phyloP scores from a whole-genome alignment of 352 stramenopile genomes.

The Pythium angustatum region DNA sequence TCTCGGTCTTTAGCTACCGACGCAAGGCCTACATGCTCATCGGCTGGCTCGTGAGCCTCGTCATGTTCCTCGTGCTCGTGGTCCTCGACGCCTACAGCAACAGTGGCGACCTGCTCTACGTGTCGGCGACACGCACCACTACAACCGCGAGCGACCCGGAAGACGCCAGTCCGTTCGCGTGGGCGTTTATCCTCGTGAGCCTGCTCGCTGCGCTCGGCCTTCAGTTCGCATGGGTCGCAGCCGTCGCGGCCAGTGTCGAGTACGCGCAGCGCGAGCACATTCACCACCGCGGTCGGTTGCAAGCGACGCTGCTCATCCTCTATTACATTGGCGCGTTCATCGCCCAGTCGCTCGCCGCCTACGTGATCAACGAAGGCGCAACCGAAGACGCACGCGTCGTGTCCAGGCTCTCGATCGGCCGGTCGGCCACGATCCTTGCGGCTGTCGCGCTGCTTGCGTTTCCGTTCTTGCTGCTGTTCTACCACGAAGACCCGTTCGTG shows the following conservation, averaged over 20 bases:
- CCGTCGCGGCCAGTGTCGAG: conserved; percentile 25
- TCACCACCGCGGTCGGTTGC: conserved; percentile 23
- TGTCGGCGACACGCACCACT: background rate
- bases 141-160: background rate
- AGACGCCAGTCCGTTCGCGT: conserved; percentile 8
- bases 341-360: conserved; percentile 9
- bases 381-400: conserved; percentile 11
- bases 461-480: conserved; percentile 22
- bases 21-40: conserved; percentile 81
- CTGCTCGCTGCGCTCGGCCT: conserved; percentile 19
- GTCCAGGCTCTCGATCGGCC: conserved; percentile 18
- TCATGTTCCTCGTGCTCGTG: conserved; percentile 24
- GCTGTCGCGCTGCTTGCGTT: conserved; percentile 10
- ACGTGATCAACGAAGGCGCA: conserved; percentile 11
- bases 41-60: conserved; percentile 34
- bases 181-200: conserved; percentile 21
- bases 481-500: conserved; percentile 18
- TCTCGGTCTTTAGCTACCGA: conserved; percentile 63
- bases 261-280: conserved; percentile 32
- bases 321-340: conserved; percentile 21
- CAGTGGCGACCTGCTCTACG: conserved; percentile 10
- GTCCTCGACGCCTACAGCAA: conserved; percentile 22
- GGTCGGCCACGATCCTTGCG: conserved; percentile 13
- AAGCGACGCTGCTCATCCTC: conserved; percentile 22
- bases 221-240: conserved; percentile 26